phyloP scores from a whole-genome alignment of 257 asterid genomes.

The Solanum lignicaule region DNA sequence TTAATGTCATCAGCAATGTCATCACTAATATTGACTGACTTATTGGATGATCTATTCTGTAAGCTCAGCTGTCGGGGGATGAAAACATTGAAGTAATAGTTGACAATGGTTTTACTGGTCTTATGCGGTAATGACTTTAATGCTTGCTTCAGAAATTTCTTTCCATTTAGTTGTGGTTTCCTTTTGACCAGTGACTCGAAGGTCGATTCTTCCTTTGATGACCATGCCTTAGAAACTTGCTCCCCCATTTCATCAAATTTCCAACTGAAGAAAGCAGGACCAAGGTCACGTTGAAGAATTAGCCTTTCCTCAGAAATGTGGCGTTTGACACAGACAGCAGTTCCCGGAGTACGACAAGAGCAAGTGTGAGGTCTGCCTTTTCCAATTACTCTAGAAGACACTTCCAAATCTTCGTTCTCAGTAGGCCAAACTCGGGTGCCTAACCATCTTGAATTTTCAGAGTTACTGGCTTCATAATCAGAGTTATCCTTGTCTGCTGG shows the following conservation, averaged over 20 bases:
- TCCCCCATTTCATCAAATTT: constrained; percentile 76
- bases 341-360: constrained; percentile 29
- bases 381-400: constrained; percentile 27
- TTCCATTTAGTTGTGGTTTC: constrained; percentile 20
- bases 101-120: constrained; percentile 22
- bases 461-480: constrained; percentile 6
- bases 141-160: constrained; percentile 44
- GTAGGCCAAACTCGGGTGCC: constrained; percentile 60
- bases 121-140: constrained; percentile 38
- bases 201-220: constrained; percentile 35
- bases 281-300: constrained; percentile 37
- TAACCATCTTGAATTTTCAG: constrained; percentile 51
- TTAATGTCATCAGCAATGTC: constrained; percentile 26
- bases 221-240: constrained; percentile 47
- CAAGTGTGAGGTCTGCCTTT: constrained; percentile 51
- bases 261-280: constrained; percentile 54
- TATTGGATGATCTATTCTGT: constrained; percentile 28
- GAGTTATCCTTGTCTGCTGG: constrained; percentile 13
- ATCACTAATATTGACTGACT: constrained; percentile 38
- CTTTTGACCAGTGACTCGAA: constrained; percentile 40
- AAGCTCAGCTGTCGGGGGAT: constrained; percentile 43
- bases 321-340: constrained; percentile 35
- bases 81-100: constrained; percentile 56
- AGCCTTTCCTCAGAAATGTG: constrained; percentile 47
- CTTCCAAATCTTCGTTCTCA: constrained; percentile 5